These are phyloP conservation scores for Tinospora cordifolia DNA, from an alignment of 164 flowering plant genomes.

Conservation along the genomic window DNA sequence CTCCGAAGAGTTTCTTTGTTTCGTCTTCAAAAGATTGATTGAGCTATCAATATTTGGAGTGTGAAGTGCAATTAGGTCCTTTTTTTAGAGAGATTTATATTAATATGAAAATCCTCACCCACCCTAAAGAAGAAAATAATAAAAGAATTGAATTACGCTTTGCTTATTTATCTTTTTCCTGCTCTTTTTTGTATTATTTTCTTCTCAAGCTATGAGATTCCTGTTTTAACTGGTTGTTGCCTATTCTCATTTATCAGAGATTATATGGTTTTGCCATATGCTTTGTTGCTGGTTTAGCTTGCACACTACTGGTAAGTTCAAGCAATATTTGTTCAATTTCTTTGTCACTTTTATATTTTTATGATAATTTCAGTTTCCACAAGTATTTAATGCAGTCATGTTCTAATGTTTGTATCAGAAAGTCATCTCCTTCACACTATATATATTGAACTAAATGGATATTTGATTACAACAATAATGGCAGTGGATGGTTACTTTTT, in stretches of 20 bases:
- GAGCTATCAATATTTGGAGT: too few species aligned
- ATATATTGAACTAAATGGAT: background rate
- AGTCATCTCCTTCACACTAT: background rate
- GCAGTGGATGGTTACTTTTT: background rate
- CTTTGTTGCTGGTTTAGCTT: constrained; percentile 70
- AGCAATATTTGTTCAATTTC: background rate
- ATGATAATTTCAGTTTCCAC: background rate
- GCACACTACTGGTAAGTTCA: constrained; percentile 70
- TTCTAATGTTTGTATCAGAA: too few species aligned
- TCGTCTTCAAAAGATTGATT: too few species aligned
- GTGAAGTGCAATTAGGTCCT: too few species aligned
- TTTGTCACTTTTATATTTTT: background rate
- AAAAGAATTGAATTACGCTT: background rate
- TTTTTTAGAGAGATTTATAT: too few species aligned
- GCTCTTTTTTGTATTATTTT: background rate
- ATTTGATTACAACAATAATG: background rate
- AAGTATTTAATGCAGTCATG: background rate
- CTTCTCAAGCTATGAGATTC: background rate
- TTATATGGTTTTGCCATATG: constrained; percentile 74
- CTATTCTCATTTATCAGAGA: constrained; percentile 40
- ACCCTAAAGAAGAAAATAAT: background rate
- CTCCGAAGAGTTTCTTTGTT: too few species aligned
- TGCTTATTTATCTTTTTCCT: background rate
- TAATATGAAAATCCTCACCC: background rate
- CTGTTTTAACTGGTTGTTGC: constrained; percentile 1